phyloP scores from a whole-genome alignment of 2,329 filamentous ascomycete genomes.

The Ceratocystis destructans region DNA sequence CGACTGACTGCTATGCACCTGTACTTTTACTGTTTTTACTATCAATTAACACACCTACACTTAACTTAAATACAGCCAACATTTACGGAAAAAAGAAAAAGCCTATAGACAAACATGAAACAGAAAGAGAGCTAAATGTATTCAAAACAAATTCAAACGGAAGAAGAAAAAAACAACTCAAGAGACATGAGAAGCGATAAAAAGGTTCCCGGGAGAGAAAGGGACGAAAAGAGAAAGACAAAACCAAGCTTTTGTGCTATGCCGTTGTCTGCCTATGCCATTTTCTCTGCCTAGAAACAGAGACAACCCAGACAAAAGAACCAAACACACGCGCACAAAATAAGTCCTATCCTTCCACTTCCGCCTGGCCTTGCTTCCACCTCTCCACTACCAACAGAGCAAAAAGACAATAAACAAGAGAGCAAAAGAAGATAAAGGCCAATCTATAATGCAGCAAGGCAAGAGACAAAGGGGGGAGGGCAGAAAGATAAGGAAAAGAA shows the following conservation, averaged over 20 bases:
- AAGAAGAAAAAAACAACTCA: constrained; percentile 1
- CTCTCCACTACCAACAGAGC: neutral
- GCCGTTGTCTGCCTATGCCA: neutral
- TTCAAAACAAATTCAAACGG: constrained; percentile 4
- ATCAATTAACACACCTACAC: neutral
- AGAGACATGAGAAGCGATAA: neutral
- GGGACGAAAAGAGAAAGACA: neutral
- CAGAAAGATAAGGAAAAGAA: neutral
- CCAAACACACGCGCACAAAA: no score
- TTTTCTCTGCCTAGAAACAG: neutral
- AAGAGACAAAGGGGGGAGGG: neutral
- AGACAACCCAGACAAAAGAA: neutral
- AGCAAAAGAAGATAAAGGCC: neutral
- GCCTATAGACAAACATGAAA: neutral
- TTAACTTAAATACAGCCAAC: neutral
- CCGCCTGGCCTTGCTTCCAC: neutral
- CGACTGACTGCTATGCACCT: neutral
- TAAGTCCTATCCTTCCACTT: no score
- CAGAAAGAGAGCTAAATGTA: constrained; percentile 11
- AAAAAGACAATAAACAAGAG: neutral
- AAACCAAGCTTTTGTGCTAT: neutral
- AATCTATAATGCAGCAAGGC: constrained; percentile 2
- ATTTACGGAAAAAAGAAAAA: constrained; percentile 3
- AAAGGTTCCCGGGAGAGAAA: neutral
- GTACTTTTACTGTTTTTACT: constrained; percentile 4